Evolutionary conservation across 2,329 filamentous ascomycete genomes (phyloP).

Genomic region (Trichoderma hamatum): DNA sequence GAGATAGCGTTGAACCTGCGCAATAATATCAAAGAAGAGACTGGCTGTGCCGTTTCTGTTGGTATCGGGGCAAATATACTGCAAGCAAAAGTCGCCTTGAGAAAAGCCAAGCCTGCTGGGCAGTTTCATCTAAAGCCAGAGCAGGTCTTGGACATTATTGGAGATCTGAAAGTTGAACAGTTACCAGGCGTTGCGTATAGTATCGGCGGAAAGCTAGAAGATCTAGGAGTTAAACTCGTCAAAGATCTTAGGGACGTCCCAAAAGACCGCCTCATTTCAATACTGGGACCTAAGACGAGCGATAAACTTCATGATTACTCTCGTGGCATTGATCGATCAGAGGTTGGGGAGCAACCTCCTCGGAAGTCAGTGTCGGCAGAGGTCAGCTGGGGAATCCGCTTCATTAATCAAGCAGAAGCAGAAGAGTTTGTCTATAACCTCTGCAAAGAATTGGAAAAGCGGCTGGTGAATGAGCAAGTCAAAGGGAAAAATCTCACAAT

Average conservation of each 20-base stretch:
- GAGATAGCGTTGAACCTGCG: constrained; percentile 68
- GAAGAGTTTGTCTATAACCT: constrained; percentile 88
- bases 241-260: constrained; percentile 78
- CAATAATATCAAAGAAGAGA: constrained; percentile 69
- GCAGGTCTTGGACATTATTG: constrained; percentile 75
- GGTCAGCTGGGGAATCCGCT: constrained; percentile 97
- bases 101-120: constrained; percentile 91
- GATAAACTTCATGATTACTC: constrained; percentile 89
- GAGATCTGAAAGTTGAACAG: constrained; percentile 74
- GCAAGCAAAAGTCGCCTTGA: constrained; percentile 85
- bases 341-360: constrained; percentile 82
- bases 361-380: constrained; percentile 96
- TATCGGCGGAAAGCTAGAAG: constrained; percentile 83
- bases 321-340: constrained; percentile 79
- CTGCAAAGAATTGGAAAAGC: constrained; percentile 79
- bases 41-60: constrained; percentile 85
- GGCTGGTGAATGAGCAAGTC: constrained; percentile 80
- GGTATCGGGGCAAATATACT: constrained; percentile 91
- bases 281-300: constrained; percentile 88
- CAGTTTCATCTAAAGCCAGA: constrained; percentile 88
- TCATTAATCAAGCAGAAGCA: constrained; percentile 87
- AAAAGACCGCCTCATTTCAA: constrained; percentile 72
- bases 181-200: constrained; percentile 93
- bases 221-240: constrained; percentile 79
- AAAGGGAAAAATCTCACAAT: constrained; percentile 87